These are phyloP conservation scores for Boletus barrowsii DNA, from an alignment of 768 basidiomycete genomes.

Conservation along the genomic window DNA sequence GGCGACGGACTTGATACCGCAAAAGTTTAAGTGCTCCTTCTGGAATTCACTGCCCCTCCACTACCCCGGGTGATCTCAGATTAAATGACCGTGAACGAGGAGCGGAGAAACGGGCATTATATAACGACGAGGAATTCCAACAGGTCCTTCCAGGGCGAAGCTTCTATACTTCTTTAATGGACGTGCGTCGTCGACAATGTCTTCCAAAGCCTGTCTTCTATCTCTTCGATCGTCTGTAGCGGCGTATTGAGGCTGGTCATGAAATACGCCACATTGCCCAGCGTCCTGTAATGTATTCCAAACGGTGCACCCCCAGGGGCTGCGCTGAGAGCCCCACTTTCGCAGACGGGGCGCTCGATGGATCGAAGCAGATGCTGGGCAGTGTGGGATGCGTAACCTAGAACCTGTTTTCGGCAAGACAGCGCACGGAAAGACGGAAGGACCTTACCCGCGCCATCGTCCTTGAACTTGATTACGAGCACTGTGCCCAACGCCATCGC, in stretches of 20 bases:
- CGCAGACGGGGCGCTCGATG: slow-evolving; percentile 38
- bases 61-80: background rate
- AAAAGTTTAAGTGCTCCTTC: background rate
- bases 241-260: slow-evolving; percentile 84
- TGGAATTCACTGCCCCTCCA: too few relatives aligned
- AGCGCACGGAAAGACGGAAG: background rate
- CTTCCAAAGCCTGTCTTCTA: slow-evolving; percentile 63
- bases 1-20: background rate
- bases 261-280: slow-evolving; percentile 91
- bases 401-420: background rate
- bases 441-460: slow-evolving; percentile 48
- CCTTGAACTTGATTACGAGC: slow-evolving; percentile 71
- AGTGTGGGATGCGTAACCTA: slow-evolving; percentile 59
- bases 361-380: slow-evolving; percentile 60
- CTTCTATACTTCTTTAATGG: background rate
- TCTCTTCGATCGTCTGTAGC: slow-evolving; percentile 45
- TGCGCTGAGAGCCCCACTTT: slow-evolving; percentile 31
- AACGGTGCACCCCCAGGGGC: slow-evolving; percentile 56
- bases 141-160: background rate
- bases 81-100: background rate
- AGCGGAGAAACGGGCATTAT: background rate
- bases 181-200: slow-evolving; percentile 18
- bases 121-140: background rate
- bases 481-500: slow-evolving; percentile 89
- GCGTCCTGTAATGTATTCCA: slow-evolving; percentile 79